Percentiles rank a stretch among this genome's conserved stretches.
These are phyloP conservation scores for Talaromyces sp. DNA, from an alignment of 2,329 filamentous ascomycete genomes.

Conservation along the genomic window DNA sequence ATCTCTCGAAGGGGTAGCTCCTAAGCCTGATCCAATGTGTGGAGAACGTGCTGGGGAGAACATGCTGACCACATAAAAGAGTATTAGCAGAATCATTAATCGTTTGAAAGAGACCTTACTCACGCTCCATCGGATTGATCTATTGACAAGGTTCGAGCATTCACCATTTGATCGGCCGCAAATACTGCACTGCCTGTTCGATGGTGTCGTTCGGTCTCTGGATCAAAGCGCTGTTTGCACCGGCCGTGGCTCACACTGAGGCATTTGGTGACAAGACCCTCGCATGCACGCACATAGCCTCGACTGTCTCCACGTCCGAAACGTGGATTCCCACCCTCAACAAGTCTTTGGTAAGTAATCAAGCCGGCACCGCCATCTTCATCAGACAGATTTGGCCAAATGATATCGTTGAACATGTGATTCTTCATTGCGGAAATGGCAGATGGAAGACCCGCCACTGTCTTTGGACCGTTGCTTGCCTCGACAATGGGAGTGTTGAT, in stretches of 20 bases:
- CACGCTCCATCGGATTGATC: slow-evolving; percentile 31
- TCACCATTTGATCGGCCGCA: slow-evolving; percentile 45
- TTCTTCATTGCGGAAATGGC: slow-evolving; percentile 90
- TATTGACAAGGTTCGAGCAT: slow-evolving; percentile 27
- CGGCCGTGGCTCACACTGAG: slow-evolving; percentile 86
- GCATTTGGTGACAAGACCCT: slow-evolving; percentile 82
- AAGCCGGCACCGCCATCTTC: slow-evolving; percentile 92
- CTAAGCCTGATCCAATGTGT: slow-evolving; percentile 14
- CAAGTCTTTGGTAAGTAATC: slow-evolving; percentile 81
- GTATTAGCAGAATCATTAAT: slow-evolving; percentile 2
- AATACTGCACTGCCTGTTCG: slow-evolving; percentile 48
- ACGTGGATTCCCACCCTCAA: slow-evolving; percentile 81
- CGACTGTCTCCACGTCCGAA: slow-evolving; percentile 72
- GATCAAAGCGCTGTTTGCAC: slow-evolving; percentile 66
- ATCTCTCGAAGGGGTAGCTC: slow-evolving; percentile 17
- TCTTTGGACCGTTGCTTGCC: slow-evolving; percentile 70
- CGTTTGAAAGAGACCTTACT: slow-evolving; percentile 7
- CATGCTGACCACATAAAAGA: slow-evolving; percentile 18
- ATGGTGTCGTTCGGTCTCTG: slow-evolving; percentile 50
- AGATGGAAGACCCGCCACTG: slow-evolving; percentile 75
- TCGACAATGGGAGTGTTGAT: slow-evolving; percentile 88
- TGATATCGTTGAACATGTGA: slow-evolving; percentile 95
- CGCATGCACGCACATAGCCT: slow-evolving; percentile 83
- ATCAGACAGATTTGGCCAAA: slow-evolving; percentile 96
- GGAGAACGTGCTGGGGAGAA: slow-evolving; percentile 30